phyloP scores from a whole-genome alignment of 805 yeast genomes.

The Kodamaea leandrae region DNA sequence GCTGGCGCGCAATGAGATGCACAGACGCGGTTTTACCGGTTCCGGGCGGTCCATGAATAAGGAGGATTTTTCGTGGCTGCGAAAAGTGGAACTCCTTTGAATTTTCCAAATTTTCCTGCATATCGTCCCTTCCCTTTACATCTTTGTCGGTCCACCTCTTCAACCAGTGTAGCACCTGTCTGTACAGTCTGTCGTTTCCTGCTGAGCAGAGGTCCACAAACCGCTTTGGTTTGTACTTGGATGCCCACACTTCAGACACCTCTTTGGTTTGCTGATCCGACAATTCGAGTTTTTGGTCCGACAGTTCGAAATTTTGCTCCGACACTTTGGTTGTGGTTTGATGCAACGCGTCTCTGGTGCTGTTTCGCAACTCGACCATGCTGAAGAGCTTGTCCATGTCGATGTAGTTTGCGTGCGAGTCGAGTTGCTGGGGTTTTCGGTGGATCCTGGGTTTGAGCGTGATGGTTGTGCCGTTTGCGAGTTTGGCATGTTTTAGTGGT shows the following conservation, averaged over 20 bases:
- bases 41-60: constrained; percentile 92
- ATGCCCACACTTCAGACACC: constrained; percentile 31
- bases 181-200: constrained; percentile 43
- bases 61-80: constrained; percentile 52
- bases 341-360: constrained; percentile 9
- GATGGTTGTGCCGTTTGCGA: constrained; percentile 11
- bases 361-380: constrained; percentile 12
- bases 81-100: not conserved
- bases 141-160: constrained; percentile 31
- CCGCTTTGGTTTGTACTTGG: constrained; percentile 36
- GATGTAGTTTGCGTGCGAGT: constrained; percentile 10
- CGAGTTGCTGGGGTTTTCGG: constrained; percentile 9
- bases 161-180: constrained; percentile 40
- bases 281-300: constrained; percentile 1
- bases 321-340: constrained; percentile 1
- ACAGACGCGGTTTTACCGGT: constrained; percentile 89
- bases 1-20: constrained; percentile 76
- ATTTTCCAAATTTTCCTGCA: constrained; percentile 8
- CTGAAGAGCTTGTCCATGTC: constrained; percentile 16
- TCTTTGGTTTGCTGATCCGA: no score
- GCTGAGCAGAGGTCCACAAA: constrained; percentile 41
- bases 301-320: no score
- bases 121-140: constrained; percentile 8
- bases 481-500: constrained; percentile 11
- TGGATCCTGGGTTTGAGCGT: constrained; percentile 9